Evolutionary conservation across 306 rosid species (phyloP), one percentile per base, ranked within the genome.

Genomic region (Casuarina cunninghamiana): DNA sequence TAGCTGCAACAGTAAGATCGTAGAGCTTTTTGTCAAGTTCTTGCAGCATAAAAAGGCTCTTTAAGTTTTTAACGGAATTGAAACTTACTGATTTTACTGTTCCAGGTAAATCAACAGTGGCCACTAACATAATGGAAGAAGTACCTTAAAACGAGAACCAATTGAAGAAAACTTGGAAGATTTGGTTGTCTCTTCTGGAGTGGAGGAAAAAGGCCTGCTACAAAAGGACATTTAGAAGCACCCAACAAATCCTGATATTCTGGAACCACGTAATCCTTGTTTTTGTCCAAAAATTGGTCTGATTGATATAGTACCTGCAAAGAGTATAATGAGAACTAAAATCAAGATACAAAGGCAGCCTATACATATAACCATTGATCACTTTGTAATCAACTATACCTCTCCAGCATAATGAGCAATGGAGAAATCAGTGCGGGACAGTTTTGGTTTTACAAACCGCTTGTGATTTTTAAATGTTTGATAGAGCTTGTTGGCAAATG

Each of bases 151-250:
- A 53, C 99, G 98, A 84, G 97, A 88, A 72, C 98, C 98, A 54
- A 96, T 96, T 35, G 99, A 96, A 83, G 99, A 91, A 85, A 96
- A 96, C 81, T 96, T 96, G 11, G 99, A 87, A 84, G 99, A 96
- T 83, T 96, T 96, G 55, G 98, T 70, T 48, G 91, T 75, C 87
- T 96, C 98, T 75, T 93, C 99, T 79, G 91, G 73, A 91, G 93
- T 60, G 88, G 97, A 77, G 99, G 99, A 87, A 96, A 96, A 90
- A 96, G 99, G 65, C 97, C 98, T 53, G 96, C 93, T 48, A 96
- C 99, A 83, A 96, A 96, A 75, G 93, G 2, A 84, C 99, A 96
- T 80, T 91, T 93, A 80, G 99, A 96, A 82, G 84, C 88, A 80
- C 87, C 65, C 85, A 96, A 86, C 83, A 96, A 83, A 82, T 96